Evolutionary conservation across 495 filamentous ascomycete species (phyloP).

Genomic region (Diplogelasinospora grovesii): DNA sequence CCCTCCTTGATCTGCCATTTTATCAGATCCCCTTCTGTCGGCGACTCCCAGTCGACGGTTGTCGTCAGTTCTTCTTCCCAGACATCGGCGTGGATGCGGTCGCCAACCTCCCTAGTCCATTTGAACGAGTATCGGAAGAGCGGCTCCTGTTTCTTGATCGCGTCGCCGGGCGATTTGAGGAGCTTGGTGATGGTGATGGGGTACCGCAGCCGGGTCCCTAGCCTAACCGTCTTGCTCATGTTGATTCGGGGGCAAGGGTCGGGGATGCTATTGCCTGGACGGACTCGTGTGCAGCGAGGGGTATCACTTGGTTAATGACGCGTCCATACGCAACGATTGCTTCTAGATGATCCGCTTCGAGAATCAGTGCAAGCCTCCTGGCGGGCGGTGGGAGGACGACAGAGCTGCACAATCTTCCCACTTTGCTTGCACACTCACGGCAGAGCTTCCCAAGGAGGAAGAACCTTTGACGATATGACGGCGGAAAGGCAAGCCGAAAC

Average conservation of each 20-base stretch:
- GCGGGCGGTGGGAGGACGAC: too few relatives aligned
- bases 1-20: slow-evolving; percentile 71
- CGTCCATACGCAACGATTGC: too few relatives aligned
- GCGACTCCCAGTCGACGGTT: slow-evolving; percentile 71
- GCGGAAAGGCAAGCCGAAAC: slow-evolving; percentile 7
- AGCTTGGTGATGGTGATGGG: slow-evolving; percentile 90
- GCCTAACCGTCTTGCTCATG: slow-evolving; percentile 35
- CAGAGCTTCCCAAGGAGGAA: slow-evolving; percentile 11
- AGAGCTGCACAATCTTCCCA: too few relatives aligned
- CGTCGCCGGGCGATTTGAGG: slow-evolving; percentile 66
- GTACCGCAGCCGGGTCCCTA: slow-evolving; percentile 67
- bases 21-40: slow-evolving; percentile 68
- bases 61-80: slow-evolving; percentile 51
- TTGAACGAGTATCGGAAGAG: slow-evolving; percentile 80
- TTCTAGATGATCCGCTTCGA: too few relatives aligned
- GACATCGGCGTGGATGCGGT: slow-evolving; percentile 60
- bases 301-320: too few relatives aligned
- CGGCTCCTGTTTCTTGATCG: slow-evolving; percentile 64
- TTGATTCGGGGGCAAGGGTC: too few relatives aligned
- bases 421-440: too few relatives aligned
- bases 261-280: neutral
- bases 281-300: too few relatives aligned
- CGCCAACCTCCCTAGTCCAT: slow-evolving; percentile 65
- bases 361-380: too few relatives aligned
- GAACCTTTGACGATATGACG: slow-evolving; percentile 12